Conservation (phyloP, 2,329 filamentous ascomycete species). For the Paracamarosporium sp. region DNA sequence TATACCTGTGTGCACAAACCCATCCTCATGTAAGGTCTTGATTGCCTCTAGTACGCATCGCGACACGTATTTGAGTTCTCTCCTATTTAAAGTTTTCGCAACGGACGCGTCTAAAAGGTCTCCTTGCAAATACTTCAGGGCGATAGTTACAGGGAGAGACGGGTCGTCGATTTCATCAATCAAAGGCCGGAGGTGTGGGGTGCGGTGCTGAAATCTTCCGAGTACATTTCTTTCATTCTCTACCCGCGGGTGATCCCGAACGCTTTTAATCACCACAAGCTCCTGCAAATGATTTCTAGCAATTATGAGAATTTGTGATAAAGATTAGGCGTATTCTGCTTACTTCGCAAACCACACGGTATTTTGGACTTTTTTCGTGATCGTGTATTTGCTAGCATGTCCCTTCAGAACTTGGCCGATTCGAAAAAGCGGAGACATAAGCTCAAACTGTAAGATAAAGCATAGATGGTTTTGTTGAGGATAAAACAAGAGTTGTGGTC, state of each 20-base stretch:
- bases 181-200: conserved; percentile 29
- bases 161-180: conserved; percentile 36
- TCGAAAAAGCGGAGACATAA: conserved; percentile 22
- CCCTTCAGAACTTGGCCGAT: conserved; percentile 24
- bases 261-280: conserved; percentile 32
- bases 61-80: conserved; percentile 26
- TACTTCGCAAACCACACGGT: conserved; percentile 29
- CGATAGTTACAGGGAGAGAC: conserved; percentile 24
- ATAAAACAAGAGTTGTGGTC: too few relatives aligned
- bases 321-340: not conserved
- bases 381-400: conserved; percentile 16
- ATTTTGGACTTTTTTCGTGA: conserved; percentile 24
- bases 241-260: conserved; percentile 24
- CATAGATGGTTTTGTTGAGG: too few relatives aligned
- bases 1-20: conserved; percentile 33
- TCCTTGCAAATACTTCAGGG: conserved; percentile 28
- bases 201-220: conserved; percentile 29
- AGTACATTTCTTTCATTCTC: conserved; percentile 36
- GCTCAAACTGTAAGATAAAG: too few relatives aligned
- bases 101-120: conserved; percentile 22
- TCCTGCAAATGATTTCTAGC: conserved; percentile 18
- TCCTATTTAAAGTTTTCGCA: conserved; percentile 18
- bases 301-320: conserved; percentile 1
- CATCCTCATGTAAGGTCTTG: conserved; percentile 30
- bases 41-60: conserved; percentile 30